Conservation (phyloP, 306 rosid genomes). For the Cicer yamashitae region DNA sequence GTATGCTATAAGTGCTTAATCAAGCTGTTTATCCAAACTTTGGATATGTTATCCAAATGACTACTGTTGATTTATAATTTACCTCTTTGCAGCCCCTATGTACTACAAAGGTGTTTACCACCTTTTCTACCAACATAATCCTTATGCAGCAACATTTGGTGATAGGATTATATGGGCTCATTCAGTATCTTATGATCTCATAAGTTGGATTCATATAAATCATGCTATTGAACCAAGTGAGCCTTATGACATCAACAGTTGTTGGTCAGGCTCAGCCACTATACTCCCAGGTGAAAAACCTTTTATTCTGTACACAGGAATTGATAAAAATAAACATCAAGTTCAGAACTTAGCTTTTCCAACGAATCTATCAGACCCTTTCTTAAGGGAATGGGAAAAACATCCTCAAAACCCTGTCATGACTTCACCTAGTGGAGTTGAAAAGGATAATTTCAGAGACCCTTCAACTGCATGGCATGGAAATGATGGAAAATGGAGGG, state of each 20-base stretch:
- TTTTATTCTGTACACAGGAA: slow-evolving; percentile 61
- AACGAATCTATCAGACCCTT: slow-evolving; percentile 56
- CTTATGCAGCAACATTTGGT: slow-evolving; percentile 58
- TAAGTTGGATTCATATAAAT: slow-evolving; percentile 62
- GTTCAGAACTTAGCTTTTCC: slow-evolving; percentile 64
- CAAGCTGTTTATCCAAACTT: no score
- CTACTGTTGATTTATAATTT: slow-evolving; percentile 4
- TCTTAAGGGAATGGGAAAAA: slow-evolving; percentile 63
- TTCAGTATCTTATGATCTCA: slow-evolving; percentile 64
- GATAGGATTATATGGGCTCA: slow-evolving; percentile 65
- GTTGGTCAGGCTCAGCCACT: slow-evolving; percentile 72
- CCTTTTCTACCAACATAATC: slow-evolving; percentile 65
- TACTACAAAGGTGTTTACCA: slow-evolving; percentile 64
- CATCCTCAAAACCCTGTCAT: slow-evolving; percentile 60
- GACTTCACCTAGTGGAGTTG: slow-evolving; percentile 51
- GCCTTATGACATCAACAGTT: slow-evolving; percentile 59
- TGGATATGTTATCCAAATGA: not conserved
- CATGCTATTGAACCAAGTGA: slow-evolving; percentile 57
- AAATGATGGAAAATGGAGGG: slow-evolving; percentile 58
- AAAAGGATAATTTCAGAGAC: slow-evolving; percentile 57
- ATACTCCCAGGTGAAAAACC: slow-evolving; percentile 53
- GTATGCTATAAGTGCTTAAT: no score
- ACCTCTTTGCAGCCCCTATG: slow-evolving; percentile 56
- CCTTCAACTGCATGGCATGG: slow-evolving; percentile 75
- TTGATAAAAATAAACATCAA: slow-evolving; percentile 46